Conservation (phyloP, 1,284 basidiomycete genomes). For the Ustilago esculenta region DNA sequence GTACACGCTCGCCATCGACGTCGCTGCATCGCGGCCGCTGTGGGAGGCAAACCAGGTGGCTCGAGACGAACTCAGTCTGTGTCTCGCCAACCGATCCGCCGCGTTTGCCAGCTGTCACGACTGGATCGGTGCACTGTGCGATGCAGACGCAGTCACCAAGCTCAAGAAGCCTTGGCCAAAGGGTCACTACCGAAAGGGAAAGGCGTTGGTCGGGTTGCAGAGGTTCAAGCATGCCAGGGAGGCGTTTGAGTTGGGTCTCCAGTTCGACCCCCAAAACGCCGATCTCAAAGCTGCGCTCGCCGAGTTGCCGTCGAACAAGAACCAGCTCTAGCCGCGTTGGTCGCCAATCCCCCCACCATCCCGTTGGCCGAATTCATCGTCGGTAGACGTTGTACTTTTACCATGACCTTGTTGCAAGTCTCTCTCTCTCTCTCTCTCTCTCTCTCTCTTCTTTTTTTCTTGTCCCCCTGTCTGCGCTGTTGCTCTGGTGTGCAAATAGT, state of each 20-base stretch:
- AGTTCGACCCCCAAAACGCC: constrained; percentile 84
- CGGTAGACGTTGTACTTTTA: constrained; percentile 12
- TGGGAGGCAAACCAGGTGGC: constrained; percentile 87
- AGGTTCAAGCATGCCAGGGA: constrained; percentile 81
- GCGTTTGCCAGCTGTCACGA: constrained; percentile 82
- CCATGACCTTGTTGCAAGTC: neutral
- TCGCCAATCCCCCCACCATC: too few species aligned
- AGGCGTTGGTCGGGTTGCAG: constrained; percentile 82
- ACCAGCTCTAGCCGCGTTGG: constrained; percentile 28
- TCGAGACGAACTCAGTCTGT: constrained; percentile 87
- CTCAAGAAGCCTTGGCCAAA: constrained; percentile 91
- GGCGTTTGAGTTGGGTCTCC: constrained; percentile 81
- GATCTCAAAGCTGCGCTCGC: constrained; percentile 28
- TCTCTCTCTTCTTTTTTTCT: too few species aligned
- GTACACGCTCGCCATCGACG: constrained; percentile 83
- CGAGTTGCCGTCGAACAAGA: constrained; percentile 32
- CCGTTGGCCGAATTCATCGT: too few species aligned
- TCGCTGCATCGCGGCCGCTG: constrained; percentile 83
- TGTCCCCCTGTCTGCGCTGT: too few species aligned
- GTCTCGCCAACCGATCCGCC: constrained; percentile 89
- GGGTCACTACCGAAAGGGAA: constrained; percentile 91
- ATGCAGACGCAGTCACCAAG: constrained; percentile 88
- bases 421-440: too few species aligned
- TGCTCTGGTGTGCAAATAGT: too few species aligned
- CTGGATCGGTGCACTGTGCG: constrained; percentile 82